A percentile compares a stretch with the other conserved stretches of the same genome.
Evolutionary conservation across 495 filamentous ascomycete genomes (phyloP).

Genomic region (Neurospora cerealis): DNA sequence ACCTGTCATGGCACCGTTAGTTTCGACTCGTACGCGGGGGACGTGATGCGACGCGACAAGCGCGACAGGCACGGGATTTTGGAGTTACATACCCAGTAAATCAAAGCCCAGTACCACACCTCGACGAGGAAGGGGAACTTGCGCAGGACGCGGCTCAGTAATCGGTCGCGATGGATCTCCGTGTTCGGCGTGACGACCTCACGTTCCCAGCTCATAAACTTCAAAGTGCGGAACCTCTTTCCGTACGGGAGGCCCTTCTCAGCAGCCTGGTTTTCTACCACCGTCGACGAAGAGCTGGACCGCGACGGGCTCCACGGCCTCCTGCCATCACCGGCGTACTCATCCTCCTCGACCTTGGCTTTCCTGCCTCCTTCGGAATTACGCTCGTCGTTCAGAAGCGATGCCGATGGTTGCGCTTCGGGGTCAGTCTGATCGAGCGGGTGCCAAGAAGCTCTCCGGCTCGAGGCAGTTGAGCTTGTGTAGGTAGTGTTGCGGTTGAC

Average conservation of each 20-base stretch:
- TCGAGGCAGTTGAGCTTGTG: neutral
- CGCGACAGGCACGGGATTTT: neutral
- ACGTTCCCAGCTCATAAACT: constrained; percentile 15
- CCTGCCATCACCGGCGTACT: neutral
- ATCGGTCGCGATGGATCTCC: constrained; percentile 16
- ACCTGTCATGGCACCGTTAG: constrained; percentile 6
- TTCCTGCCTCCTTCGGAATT: constrained; percentile 11
- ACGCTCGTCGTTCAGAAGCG: neutral
- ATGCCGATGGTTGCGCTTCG: constrained; percentile 7
- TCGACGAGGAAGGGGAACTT: constrained; percentile 70
- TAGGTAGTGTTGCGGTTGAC: constrained; percentile 22
- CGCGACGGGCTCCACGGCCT: neutral
- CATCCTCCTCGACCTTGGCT: constrained; percentile 1
- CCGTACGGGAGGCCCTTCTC: constrained; percentile 10
- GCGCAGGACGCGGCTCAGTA: constrained; percentile 42
- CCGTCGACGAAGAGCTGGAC: neutral
- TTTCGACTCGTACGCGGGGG: neutral
- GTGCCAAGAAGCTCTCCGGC: neutral
- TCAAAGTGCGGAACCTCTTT: constrained; percentile 10
- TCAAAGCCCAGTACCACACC: constrained; percentile 72
- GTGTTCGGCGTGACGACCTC: constrained; percentile 21
- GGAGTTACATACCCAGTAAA: constrained; percentile 53
- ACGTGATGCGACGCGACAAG: neutral
- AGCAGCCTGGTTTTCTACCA: constrained; percentile 2
- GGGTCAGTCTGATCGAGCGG: constrained; percentile 5